Base-by-base conservation (phyloP, 768 basidiomycete genomes). In the Mycena venus region DNA sequence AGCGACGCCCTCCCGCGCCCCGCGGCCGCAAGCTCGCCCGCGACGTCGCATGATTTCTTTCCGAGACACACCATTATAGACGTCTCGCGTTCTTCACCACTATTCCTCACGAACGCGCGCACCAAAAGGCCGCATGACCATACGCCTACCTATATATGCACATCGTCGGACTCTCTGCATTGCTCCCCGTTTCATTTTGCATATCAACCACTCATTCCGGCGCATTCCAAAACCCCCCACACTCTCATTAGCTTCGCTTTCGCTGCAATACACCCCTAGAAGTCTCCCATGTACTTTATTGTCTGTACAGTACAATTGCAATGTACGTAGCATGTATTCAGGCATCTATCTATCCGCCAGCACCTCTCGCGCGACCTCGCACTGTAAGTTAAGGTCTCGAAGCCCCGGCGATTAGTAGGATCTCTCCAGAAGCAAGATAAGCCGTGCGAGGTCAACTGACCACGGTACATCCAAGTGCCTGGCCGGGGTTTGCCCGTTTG, bases 21-120 rank as follows among this genome's bases (percentile, higher is more conserved):
- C 87, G 88, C 66, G 88, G 88, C 12, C 85, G 89, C 68, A 85
- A 83, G 78, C 70, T 82, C 27, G 83, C 84, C n/a, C 85, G 87
- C 62, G 80, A 80, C 68, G 78, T 79, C 27, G 82, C 81, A 80
- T 83, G 81, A 81, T 67, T 59, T 63, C 38, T 38, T 70, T 7
- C 36, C 2, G n/a, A 34, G 19, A 29, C 34, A 32, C 53, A n/a
- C 34, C 51, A n/a, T 42, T 51, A 23, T 31, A 68, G 68, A 68
- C 47, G 42, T 56, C 59, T 44, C 60, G 38, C 61, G 58, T 42
- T 68, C 51, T 25, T 31, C 64, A 17, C 32, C 23, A 42, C 36
- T 11, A 8, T 11, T 32, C 36, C 34, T 71, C 62, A 72, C 70
- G 70, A 72, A 59, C 69, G 59, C 68, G 59, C 68, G 47, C 59